Evolutionary conservation across 805 yeast genomes (phyloP).

Genomic region (Starmerella stellata): DNA sequence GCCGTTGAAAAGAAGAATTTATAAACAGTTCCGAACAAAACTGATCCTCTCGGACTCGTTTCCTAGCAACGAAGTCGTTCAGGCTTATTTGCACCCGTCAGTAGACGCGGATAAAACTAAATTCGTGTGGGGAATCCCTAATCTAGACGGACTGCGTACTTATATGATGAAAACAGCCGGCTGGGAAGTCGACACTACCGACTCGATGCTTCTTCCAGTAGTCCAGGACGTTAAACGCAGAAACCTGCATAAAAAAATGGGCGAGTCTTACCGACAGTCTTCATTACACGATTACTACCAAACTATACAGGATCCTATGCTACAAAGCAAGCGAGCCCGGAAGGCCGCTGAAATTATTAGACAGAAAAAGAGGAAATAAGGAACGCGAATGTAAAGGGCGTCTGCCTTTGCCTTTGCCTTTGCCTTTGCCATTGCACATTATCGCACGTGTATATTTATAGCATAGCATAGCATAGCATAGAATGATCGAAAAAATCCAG

Average conservation of each 20-base stretch:
- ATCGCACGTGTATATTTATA: too few relatives aligned
- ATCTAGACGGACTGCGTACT: constrained; percentile 55
- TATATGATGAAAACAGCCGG: constrained; percentile 55
- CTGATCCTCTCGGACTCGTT: constrained; percentile 41
- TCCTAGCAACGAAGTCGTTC: constrained; percentile 49
- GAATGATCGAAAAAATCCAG: too few relatives aligned
- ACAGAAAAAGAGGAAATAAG: background rate
- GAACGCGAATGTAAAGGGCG: background rate
- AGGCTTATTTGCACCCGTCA: constrained; percentile 64
- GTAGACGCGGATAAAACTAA: constrained; percentile 65
- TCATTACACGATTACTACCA: constrained; percentile 17
- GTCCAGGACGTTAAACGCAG: constrained; percentile 51
- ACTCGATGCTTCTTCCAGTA: constrained; percentile 71
- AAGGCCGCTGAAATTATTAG: constrained; percentile 10
- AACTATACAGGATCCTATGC: constrained; percentile 15
- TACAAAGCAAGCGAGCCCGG: constrained; percentile 19
- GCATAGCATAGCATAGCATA: too few relatives aligned
- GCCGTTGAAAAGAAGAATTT: constrained; percentile 30
- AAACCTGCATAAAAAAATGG: constrained; percentile 12
- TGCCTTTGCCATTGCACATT: too few relatives aligned
- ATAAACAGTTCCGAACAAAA: constrained; percentile 42
- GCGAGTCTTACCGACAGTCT: constrained; percentile 10
- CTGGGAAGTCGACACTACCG: constrained; percentile 61
- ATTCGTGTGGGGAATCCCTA: constrained; percentile 83
- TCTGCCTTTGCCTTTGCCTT: too few relatives aligned